phyloP scores from a whole-genome alignment of 2,329 filamentous ascomycete genomes.

The Aspergillus puulaauensis region DNA sequence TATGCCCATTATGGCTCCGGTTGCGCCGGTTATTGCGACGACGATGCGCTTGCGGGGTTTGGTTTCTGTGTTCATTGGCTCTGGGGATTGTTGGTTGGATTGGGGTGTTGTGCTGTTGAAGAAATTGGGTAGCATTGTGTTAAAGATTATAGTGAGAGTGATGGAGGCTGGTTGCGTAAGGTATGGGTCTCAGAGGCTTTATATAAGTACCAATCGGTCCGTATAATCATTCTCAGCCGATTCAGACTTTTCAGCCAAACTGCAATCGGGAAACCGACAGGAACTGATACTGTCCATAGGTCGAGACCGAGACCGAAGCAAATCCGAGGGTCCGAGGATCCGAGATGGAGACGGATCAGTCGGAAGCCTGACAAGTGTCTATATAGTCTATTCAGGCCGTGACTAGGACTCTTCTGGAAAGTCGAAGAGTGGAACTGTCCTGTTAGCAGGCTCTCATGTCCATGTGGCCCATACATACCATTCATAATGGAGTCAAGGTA shows the following conservation, averaged over 20 bases:
- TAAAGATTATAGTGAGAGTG: background rate
- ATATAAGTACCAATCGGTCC: background rate
- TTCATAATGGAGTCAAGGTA: conserved; percentile 34
- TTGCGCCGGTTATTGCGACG: conserved; percentile 53
- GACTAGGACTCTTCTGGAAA: conserved; percentile 16
- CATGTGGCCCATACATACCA: conserved; percentile 11
- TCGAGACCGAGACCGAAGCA: background rate
- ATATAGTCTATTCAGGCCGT: no score
- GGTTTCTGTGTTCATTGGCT: background rate
- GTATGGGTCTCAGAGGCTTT: no score
- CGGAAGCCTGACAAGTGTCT: background rate
- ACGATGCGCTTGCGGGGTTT: conserved; percentile 38
- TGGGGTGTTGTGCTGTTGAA: background rate
- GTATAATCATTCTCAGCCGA: no score
- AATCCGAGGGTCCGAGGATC: background rate
- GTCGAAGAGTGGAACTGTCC: conserved; percentile 24
- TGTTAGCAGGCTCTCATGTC: background rate
- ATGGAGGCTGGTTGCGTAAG: no score
- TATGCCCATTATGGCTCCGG: conserved; percentile 47
- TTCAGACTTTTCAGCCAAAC: background rate
- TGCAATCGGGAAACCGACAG: no score
- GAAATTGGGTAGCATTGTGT: conserved; percentile 4
- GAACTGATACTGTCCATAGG: no score
- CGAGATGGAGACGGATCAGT: background rate
- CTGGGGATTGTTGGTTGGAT: background rate